These are phyloP conservation scores for Fagopyrum esculentum DNA, from an alignment of 148 eudicot genomes.

Conservation along the genomic window DNA sequence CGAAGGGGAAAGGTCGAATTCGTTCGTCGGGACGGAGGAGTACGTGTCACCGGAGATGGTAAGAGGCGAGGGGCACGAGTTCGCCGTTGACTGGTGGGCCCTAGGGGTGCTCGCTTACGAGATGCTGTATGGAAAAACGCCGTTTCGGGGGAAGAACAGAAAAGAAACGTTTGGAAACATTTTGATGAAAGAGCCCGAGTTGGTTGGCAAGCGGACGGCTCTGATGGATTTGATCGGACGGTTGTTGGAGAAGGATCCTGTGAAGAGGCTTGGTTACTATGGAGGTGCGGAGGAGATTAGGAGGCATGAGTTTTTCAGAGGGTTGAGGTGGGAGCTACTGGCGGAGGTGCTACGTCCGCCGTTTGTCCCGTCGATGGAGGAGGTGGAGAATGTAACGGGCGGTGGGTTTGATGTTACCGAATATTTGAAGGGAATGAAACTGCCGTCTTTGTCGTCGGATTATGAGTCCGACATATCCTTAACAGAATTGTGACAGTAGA, in stretches of 20 bases:
- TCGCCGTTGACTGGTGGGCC: conserved; percentile 84
- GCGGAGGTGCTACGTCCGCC: conserved; percentile 56
- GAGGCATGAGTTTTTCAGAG: conserved; percentile 60
- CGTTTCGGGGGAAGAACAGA: conserved; percentile 58
- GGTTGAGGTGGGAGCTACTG: conserved; percentile 54
- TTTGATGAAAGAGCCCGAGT: conserved; percentile 37
- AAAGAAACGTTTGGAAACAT: conserved; percentile 64
- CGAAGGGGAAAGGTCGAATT: conserved; percentile 30
- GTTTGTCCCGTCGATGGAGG: conserved; percentile 15
- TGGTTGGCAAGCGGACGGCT: conserved; percentile 70
- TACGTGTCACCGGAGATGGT: conserved; percentile 87
- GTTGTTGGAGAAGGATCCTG: conserved; percentile 60
- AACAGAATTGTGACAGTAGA: conserved; percentile 19
- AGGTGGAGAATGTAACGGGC: neutral
- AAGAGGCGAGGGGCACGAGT: conserved; percentile 63
- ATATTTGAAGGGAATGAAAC: conserved; percentile 36
- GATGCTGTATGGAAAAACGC: conserved; percentile 80
- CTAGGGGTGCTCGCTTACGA: conserved; percentile 60
- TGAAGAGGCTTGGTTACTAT: conserved; percentile 21
- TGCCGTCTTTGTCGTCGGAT: conserved; percentile 15
- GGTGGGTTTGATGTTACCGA: conserved; percentile 29
- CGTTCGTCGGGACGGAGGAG: conserved; percentile 93
- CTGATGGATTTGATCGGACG: conserved; percentile 68
- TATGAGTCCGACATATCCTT: neutral
- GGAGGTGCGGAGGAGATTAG: conserved; percentile 43